Evolutionary conservation across 768 basidiomycete genomes (phyloP).

Genomic region (Chalciporus sphaerocephalus): DNA sequence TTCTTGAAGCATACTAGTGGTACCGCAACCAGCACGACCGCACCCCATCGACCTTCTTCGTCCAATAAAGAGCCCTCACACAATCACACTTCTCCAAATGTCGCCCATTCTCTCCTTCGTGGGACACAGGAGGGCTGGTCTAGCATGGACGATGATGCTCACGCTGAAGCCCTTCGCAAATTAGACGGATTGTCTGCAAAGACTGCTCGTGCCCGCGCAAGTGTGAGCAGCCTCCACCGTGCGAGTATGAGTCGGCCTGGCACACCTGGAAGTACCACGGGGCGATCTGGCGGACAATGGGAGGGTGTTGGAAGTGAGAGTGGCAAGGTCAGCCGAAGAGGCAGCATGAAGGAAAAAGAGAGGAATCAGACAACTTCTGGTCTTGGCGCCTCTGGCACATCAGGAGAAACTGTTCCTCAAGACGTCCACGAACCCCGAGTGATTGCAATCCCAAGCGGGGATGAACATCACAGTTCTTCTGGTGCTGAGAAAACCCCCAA

Average conservation of each 20-base stretch:
- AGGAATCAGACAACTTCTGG: conserved; percentile 34
- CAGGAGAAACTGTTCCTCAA: conserved; percentile 29
- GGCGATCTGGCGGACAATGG: conserved; percentile 55
- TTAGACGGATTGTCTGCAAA: conserved; percentile 84
- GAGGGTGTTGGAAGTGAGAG: conserved; percentile 53
- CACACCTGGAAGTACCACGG: conserved; percentile 63
- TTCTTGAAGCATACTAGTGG: conserved; percentile 58
- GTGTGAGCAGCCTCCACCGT: conserved; percentile 68
- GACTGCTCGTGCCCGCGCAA: conserved; percentile 71
- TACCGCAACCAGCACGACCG: conserved; percentile 35
- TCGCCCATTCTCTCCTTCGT: conserved; percentile 79
- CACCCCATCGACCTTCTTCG: conserved; percentile 34
- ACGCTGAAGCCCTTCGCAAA: conserved; percentile 87
- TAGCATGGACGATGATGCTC: conserved; percentile 81
- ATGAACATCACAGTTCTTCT: conserved; percentile 48
- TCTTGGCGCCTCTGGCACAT: conserved; percentile 35
- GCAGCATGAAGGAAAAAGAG: conserved; percentile 43
- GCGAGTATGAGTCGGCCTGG: conserved; percentile 65
- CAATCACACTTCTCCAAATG: conserved; percentile 52
- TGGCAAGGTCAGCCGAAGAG: conserved; percentile 35
- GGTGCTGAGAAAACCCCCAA: conserved; percentile 62
- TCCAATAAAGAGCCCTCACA: conserved; percentile 39
- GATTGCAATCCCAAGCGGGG: conserved; percentile 48
- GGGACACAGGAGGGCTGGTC: conserved; percentile 91
- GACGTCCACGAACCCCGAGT: conserved; percentile 42